Base-by-base conservation (phyloP, 2,329 filamentous ascomycete genomes). In the Aspergillus niger region DNA sequence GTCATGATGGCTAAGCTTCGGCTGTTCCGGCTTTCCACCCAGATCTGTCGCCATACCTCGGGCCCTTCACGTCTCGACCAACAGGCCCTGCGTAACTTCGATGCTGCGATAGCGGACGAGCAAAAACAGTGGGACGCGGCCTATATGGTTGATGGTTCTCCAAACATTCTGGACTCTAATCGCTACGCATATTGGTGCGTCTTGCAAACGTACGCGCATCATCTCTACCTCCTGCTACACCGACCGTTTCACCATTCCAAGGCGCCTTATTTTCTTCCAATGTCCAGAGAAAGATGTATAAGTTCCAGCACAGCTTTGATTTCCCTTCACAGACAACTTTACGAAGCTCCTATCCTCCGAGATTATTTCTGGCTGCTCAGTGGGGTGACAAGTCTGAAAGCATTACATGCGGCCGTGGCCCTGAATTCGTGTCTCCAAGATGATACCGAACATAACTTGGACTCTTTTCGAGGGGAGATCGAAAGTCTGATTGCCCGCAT, bases 191-290 rank as follows among this genome's bases (percentile, higher is more conserved):
- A 73, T 58, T 67, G 69, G 59, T 69, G 70, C 43, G 65, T 74
- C 54, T 57, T 75, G 13, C 69, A 74, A 48, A 62, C 62, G n/a
- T 74, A 74, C 53, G 68, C 70, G 5, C 64, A 74, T 49, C 71
- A 74, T 11, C 65, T 74, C 10, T 67, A 66, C 17, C 65, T 73
- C 5, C 65, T 74, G 20, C 58, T 73, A 3, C 72, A 74, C 47
- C 68, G 70, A 13, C 65, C 68, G 2, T 69, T 66, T 55, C 41
- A 17, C 20, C 32, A 17, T 8, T n/a, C n/a, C 3, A 52, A 63
- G 22, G 44, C 50, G 3, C n/a, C 60, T 10, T 38, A 22, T 30
- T n/a, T 55, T 38, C 54, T 48, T 7, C 26, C 49, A 3, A 22
- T 44, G 2, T 69, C 68, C 8, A 49, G 64, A 58, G 30, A 52